phyloP scores from a whole-genome alignment of 805 yeast genomes.

The Candida boleticola region DNA sequence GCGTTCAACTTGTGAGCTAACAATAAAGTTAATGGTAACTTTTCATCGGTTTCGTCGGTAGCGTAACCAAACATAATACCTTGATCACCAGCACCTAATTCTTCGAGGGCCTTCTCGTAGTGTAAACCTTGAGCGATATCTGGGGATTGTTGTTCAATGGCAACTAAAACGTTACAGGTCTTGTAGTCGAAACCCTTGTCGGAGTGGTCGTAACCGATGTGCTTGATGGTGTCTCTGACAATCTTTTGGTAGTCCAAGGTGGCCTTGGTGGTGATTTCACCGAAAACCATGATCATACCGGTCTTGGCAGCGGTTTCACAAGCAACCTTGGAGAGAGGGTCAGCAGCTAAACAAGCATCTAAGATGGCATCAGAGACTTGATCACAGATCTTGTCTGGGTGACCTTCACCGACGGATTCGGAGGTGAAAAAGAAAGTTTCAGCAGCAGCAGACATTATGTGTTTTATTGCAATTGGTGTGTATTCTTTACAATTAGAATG shows the following conservation, averaged over 20 bases:
- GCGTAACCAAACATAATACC: slow-evolving; percentile 99
- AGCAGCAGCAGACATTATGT: slow-evolving; percentile 5
- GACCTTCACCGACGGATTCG: slow-evolving; percentile 93
- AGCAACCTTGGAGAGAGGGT: slow-evolving; percentile 97
- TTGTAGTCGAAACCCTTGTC: slow-evolving; percentile 98
- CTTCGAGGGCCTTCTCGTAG: slow-evolving; percentile 92
- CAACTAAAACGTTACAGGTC: slow-evolving; percentile 98
- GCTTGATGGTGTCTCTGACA: slow-evolving; percentile 96
- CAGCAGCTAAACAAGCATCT: slow-evolving; percentile 94
- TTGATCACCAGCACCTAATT: slow-evolving; percentile 99
- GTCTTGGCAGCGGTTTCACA: slow-evolving; percentile 99
- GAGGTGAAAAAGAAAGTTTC: slow-evolving; percentile 68
- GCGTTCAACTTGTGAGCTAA: slow-evolving; percentile 95
- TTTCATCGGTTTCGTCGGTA: slow-evolving; percentile 97
- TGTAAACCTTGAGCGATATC: slow-evolving; percentile 99
- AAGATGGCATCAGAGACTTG: slow-evolving; percentile 98
- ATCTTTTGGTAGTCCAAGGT: slow-evolving; percentile 93
- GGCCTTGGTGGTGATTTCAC: slow-evolving; percentile 98
- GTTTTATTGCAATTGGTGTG: too few species aligned
- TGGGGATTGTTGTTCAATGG: slow-evolving; percentile 98
- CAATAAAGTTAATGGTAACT: slow-evolving; percentile 90
- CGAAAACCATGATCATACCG: slow-evolving; percentile 99
- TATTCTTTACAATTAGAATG: neutral
- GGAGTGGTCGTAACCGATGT: slow-evolving; percentile 95
- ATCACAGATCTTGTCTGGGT: slow-evolving; percentile 96